phyloP scores from a whole-genome alignment of 345 rosid genomes.

The Salix brachista region DNA sequence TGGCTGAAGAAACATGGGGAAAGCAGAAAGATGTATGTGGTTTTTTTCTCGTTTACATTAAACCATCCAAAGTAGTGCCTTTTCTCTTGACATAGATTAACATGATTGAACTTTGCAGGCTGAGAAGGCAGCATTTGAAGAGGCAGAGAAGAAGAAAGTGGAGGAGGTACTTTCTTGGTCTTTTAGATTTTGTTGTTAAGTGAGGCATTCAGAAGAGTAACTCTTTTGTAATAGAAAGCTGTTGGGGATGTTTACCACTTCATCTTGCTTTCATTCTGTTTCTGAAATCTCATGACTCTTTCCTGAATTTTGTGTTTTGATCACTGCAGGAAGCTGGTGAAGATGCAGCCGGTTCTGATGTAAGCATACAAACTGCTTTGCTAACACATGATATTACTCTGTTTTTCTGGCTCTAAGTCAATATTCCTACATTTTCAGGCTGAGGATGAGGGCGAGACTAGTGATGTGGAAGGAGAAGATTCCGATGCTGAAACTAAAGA shows the following conservation, averaged over 20 bases:
- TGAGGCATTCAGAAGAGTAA: background rate
- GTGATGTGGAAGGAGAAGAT: constrained; percentile 39
- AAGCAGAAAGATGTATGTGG: constrained; percentile 79
- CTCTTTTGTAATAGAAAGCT: background rate
- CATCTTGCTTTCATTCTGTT: background rate
- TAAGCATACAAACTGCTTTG: constrained; percentile 29
- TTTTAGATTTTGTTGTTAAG: background rate
- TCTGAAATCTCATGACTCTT: background rate
- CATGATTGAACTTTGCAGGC: constrained; percentile 47
- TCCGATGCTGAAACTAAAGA: constrained; percentile 48
- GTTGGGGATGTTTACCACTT: background rate
- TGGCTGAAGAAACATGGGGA: constrained; percentile 96
- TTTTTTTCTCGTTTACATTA: background rate
- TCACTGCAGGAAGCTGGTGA: constrained; percentile 62
- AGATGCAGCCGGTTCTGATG: constrained; percentile 65
- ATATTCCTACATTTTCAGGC: constrained; percentile 34
- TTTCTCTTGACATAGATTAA: constrained; percentile 13
- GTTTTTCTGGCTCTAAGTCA: constrained; percentile 4
- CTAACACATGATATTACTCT: background rate
- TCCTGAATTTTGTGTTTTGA: constrained; percentile 4
- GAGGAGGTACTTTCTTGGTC: constrained; percentile 57
- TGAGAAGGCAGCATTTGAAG: constrained; percentile 94
- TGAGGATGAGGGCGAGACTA: constrained; percentile 45
- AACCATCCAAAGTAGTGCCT: background rate
- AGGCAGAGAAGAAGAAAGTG: constrained; percentile 74